These are phyloP conservation scores for Litchi chinensis DNA, from an alignment of 345 rosid genomes.

Conservation along the genomic window DNA sequence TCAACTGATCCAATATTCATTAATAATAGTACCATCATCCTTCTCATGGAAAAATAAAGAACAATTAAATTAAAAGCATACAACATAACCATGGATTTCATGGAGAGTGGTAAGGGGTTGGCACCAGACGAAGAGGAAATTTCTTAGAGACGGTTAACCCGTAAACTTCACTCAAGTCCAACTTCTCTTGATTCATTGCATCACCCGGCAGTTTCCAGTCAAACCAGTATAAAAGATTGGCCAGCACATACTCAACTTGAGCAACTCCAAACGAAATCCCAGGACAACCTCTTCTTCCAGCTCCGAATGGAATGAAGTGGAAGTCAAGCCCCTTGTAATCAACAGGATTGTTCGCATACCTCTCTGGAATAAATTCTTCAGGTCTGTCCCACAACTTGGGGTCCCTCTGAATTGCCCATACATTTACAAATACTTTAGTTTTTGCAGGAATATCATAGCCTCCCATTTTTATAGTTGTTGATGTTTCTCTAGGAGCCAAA, in stretches of 20 bases:
- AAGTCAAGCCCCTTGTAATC: conserved; percentile 19
- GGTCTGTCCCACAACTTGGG: conserved; percentile 12
- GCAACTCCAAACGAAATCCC: neutral
- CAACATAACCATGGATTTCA: neutral
- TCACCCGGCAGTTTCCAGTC: conserved; percentile 16
- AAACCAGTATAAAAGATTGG: conserved; percentile 20
- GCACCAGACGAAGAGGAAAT: neutral
- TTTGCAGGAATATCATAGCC: conserved; percentile 20
- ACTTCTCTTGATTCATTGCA: neutral
- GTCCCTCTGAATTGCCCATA: conserved; percentile 25
- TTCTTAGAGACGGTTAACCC: neutral
- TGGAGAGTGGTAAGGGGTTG: neutral
- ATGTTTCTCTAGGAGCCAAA: conserved; percentile 7
- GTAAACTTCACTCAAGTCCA: conserved; percentile 4
- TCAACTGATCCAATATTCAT: no score
- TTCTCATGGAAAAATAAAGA: no score
- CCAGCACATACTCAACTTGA: neutral
- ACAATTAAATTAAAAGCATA: no score
- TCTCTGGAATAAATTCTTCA: conserved; percentile 18
- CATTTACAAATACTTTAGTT: neutral
- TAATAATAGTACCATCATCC: no score
- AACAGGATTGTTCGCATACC: neutral
- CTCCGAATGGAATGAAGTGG: conserved; percentile 5
- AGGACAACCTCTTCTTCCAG: conserved; percentile 12
- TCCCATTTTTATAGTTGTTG: neutral